Evolutionary conservation across 805 yeast genomes (phyloP), one percentile per base, ranked within the genome.

Genomic region (Grigorovia yakushimaensis): DNA sequence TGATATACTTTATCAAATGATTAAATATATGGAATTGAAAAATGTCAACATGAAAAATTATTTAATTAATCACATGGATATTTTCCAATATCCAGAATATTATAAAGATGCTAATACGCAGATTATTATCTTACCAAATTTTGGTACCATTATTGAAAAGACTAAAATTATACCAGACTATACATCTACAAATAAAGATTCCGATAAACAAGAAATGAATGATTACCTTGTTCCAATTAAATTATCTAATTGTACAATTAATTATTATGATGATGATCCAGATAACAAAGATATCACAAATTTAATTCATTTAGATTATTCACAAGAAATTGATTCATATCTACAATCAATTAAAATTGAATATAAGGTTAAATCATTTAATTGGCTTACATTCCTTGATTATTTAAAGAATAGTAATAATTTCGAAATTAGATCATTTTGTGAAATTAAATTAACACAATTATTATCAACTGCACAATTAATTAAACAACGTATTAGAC

Each of bases 401-500:
- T 54, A 49, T 33, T 44, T 50, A 36, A 39, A 44, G 9, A 42
- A 50, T 1, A 48, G 47, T 4, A 38, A 49, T 7, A 47, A 50
- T 19, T 48, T 50, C 19, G 45, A 43, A 13, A 35, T 44, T 15
- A 17, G 18, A 4, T 22, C 39, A 27, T 23, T 37, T n/a, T 39
- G 43, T 41, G 46, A 48, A 39, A 24, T 24, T 22, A 21, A 44
- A 18, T 17, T 45, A 4, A 20, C 43, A 30, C 60, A 58, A 44
- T 55, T 53, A 40, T 49, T 64, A 17, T 54, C 58, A 43, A 55
- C 61, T n/a, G 51, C 61, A 18, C 57, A 60, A 38, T 41, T 61
- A 24, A 40, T 57, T 17, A 49, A 44, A 20, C 77, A 76, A 51
- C 69, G 84, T 54, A 76, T 73, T 54, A 81, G 78, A 59, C 86